Evolutionary conservation across 345 rosid species (phyloP), one percentile per base, ranked within the genome.

Genomic region (Salix suchowensis): DNA sequence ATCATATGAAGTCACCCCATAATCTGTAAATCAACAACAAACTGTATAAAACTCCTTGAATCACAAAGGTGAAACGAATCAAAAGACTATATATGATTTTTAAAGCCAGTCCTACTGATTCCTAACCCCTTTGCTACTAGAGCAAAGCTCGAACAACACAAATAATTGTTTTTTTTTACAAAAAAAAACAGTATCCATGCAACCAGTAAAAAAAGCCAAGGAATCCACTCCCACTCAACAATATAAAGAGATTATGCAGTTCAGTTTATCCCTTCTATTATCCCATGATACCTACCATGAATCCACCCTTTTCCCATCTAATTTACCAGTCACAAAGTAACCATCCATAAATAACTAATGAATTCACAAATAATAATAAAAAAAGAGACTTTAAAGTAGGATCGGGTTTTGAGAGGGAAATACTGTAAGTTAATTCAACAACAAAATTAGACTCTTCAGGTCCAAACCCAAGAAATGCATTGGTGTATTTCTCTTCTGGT

Each of bases 341-440:
- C 28, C 10, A 23, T 11, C 23, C 28, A n/a, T 58, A 58, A n/a
- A 16, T 37, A 68, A 37, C 9, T 11, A 24, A 3, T 30, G n/a
- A 39, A 72, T 18, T 61, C 2, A 36, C 24, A 24, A 16, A 55
- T 8, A 46, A 50, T n/a, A 14, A 6, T 12, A 52, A n/a, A 4
- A 40, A 75, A 10, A 19, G 6, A 66, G 23, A 54, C 54, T 7
- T 10, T 58, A 58, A 9, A 10, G 64, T 9, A 58, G 26, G 65
- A n/a, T 18, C 30, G 26, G 14, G 44, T 12, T 60, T 65, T 7
- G 40, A 30, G 48, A 73, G 34, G 32, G 60, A n/a, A 88, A 65
- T 87, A 95, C 98, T 93, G 78, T 91, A 91, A 1, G 98, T 95
- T 40, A 95, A 84, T 89, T 95, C 98, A 32, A 93, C 87, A 18